Evolutionary conservation across 169 alveolate species (phyloP).

Genomic region (Besnoitia besnoiti): DNA sequence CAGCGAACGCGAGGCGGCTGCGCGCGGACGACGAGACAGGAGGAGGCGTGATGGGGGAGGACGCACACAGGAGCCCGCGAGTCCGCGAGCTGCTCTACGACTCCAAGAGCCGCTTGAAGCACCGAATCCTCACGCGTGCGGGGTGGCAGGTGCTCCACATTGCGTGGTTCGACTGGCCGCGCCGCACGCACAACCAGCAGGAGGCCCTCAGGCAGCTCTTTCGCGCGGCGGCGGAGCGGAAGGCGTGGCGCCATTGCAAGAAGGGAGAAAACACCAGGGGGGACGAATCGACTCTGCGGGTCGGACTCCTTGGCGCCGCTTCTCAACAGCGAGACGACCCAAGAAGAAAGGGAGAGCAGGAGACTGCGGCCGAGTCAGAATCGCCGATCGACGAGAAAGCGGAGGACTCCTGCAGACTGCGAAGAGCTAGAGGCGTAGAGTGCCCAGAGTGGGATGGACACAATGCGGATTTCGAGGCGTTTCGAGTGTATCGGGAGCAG

Average conservation of each 20-base stretch:
- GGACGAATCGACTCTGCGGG: not conserved
- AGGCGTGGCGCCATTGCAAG: too few species aligned
- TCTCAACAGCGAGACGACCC: not conserved
- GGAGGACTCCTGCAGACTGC: not conserved
- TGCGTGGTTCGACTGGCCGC: slow-evolving; percentile 43
- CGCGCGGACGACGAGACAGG: not conserved
- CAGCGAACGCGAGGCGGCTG: not conserved
- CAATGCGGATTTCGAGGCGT: not conserved
- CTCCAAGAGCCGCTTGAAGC: slow-evolving; percentile 32
- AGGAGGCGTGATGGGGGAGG: not conserved
- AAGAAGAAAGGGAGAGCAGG: too few species aligned
- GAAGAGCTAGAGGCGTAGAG: not conserved
- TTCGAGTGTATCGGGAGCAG: not conserved
- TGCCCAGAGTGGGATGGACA: not conserved
- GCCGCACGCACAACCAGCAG: not conserved
- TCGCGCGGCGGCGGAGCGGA: not conserved
- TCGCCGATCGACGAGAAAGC: not conserved
- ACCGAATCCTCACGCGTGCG: slow-evolving; percentile 17
- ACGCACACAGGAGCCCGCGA: not conserved
- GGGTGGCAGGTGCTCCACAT: slow-evolving; percentile 41
- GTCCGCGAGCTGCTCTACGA: not conserved
- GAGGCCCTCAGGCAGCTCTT: slow-evolving; percentile 22
- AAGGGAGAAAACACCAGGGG: not conserved
- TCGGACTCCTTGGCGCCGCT: not conserved
- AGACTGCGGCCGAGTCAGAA: too few species aligned